Evolutionary conservation across 2,329 filamentous ascomycete genomes (phyloP), one percentile per base, ranked within the genome.

Genomic region (Epichloe gansuensis): DNA sequence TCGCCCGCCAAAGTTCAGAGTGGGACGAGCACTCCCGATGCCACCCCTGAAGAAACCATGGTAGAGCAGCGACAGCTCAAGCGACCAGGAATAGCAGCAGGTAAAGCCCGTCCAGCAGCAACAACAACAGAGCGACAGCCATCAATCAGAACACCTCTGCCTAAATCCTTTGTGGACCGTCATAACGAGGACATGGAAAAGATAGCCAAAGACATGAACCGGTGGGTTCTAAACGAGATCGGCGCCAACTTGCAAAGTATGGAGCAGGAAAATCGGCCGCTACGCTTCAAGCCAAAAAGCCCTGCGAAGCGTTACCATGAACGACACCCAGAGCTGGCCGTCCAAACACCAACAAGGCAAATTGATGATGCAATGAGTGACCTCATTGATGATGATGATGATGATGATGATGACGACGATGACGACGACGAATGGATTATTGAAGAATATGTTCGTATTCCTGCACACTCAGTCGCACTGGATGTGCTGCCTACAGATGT

Each of bases 401-500:
- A 77, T 12, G 67, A 67, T 21, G 67, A 75, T n/a, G 71, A 69
- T 17, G 74, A 76, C 12, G 75, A 77, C 13, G 67, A 67, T 21
- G 67, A 75, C 53, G 77, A 78, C 17, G 72, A 73, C 3, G 80
- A 83, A 50, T 85, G 82, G 67, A 71, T 85, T 31, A 76, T 82
- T 44, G 81, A 84, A 55, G 82, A 81, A 42, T 85, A 85, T 59
- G 72, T 83, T 50, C 80, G 81, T 38, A 73, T 84, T 17, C 77
- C 80, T 2, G 76, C 72, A 3, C 72, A 74, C 53, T 70, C 69
- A 28, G 67, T 82, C 54, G 69, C 70, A 15, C 63, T 72, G 9
- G 67, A 74, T 13, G 70, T 78, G 3, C 65, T 68, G 7, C 70
- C 74, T 0, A 71, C 76, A 28, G 75, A 74, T 46, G 72, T 83